Evolutionary conservation across 805 yeast genomes (phyloP).

Genomic region (Spathaspora passalidarum): DNA sequence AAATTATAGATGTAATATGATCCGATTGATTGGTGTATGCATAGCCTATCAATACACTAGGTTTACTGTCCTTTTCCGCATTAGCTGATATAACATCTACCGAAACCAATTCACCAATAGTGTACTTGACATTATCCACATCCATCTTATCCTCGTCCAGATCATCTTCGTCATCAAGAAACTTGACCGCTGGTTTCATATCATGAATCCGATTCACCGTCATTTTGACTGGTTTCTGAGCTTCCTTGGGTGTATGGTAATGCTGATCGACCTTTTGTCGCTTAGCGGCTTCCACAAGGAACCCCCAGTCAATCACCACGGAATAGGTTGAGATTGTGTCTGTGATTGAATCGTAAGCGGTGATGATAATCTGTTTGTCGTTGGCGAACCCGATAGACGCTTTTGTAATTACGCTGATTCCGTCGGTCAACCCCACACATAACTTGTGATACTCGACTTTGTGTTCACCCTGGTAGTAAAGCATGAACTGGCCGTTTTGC

Average conservation of each 20-base stretch:
- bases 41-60: slow-evolving; percentile 48
- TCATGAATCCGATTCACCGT: slow-evolving; percentile 30
- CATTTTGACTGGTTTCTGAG: slow-evolving; percentile 40
- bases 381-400: slow-evolving; percentile 53
- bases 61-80: slow-evolving; percentile 35
- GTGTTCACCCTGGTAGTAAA: slow-evolving; percentile 65
- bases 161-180: slow-evolving; percentile 15
- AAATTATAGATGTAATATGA: slow-evolving; percentile 17
- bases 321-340: slow-evolving; percentile 39
- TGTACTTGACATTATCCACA: slow-evolving; percentile 8
- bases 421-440: slow-evolving; percentile 26
- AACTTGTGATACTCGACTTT: slow-evolving; percentile 53
- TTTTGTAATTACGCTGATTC: slow-evolving; percentile 15
- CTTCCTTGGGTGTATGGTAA: slow-evolving; percentile 47
- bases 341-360: slow-evolving; percentile 36
- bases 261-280: slow-evolving; percentile 46
- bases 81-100: slow-evolving; percentile 47
- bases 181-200: slow-evolving; percentile 21
- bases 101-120: slow-evolving; percentile 17
- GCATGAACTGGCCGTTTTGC: slow-evolving; percentile 54
- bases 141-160: slow-evolving; percentile 6
- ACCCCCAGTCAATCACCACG: slow-evolving; percentile 56
- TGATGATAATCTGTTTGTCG: slow-evolving; percentile 45
- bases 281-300: slow-evolving; percentile 44
- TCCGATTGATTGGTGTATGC: slow-evolving; percentile 15